These are phyloP conservation scores for Dioszegia hungarica DNA, from an alignment of 768 basidiomycete genomes.

Conservation along the genomic window DNA sequence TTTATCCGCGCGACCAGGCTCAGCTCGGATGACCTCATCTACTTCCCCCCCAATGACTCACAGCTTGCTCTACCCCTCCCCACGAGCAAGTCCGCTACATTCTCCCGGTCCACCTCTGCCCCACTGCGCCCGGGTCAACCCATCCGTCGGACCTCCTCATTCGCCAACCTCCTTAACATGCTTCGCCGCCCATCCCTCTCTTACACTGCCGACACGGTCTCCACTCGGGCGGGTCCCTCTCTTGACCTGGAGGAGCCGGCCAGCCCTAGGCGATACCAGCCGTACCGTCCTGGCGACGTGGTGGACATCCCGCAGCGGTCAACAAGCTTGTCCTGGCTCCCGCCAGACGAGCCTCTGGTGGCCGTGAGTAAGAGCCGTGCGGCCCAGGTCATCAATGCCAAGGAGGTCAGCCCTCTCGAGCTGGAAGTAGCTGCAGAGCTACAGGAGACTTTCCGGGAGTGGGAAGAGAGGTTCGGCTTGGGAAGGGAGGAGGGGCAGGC, in stretches of 20 bases:
- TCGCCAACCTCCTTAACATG: slow-evolving; percentile 1
- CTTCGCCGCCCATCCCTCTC: neutral
- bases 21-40: too few relatives aligned
- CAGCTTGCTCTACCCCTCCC: neutral
- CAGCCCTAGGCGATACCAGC: neutral
- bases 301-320: neutral
- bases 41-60: neutral
- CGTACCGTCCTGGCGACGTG: neutral
- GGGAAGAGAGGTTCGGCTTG: slow-evolving; percentile 2
- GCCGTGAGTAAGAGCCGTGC: too few relatives aligned
- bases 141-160: neutral
- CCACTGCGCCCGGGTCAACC: neutral
- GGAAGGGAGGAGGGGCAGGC: too few relatives aligned
- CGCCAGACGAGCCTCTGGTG: neutral
- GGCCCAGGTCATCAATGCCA: too few relatives aligned
- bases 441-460: neutral
- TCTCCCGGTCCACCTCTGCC: neutral
- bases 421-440: neutral
- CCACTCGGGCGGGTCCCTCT: neutral
- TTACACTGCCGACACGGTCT: neutral
- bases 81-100: neutral
- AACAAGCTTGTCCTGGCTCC: neutral
- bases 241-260: neutral
- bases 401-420: too few relatives aligned
- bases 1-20: neutral